Percentiles rank a stretch among this genome's conserved stretches.
phyloP scores from a whole-genome alignment of 1,284 basidiomycete genomes.

The Ganoderma resinaceum region DNA sequence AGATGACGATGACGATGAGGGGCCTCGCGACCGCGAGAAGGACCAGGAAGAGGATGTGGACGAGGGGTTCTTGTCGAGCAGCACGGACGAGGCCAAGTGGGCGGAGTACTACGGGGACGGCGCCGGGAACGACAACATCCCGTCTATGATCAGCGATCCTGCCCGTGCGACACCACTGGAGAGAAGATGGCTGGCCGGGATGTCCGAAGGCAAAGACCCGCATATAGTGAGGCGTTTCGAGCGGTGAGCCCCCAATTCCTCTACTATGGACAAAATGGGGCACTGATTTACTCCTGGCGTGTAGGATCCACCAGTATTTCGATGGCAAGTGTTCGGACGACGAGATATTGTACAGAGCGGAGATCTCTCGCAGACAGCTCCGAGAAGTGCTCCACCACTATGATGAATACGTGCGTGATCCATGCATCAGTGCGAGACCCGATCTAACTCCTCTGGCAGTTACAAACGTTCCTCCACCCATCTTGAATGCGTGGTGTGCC shows the following conservation, averaged over 20 bases:
- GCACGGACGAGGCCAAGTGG: slow-evolving; percentile 48
- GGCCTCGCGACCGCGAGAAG: slow-evolving; percentile 41
- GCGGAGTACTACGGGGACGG: slow-evolving; percentile 45
- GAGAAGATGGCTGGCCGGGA: slow-evolving; percentile 81
- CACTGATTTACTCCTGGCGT: background rate
- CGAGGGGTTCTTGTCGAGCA: slow-evolving; percentile 40
- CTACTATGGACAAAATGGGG: background rate
- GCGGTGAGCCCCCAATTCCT: slow-evolving; percentile 53
- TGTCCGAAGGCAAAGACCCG: slow-evolving; percentile 81
- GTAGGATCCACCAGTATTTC: slow-evolving; percentile 82
- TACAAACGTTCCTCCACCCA: slow-evolving; percentile 57
- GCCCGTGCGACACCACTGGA: slow-evolving; percentile 79
- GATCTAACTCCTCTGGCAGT: slow-evolving; percentile 29
- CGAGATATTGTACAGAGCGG: slow-evolving; percentile 79
- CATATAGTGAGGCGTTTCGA: slow-evolving; percentile 69
- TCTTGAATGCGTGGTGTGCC: slow-evolving; percentile 15
- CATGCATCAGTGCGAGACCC: background rate
- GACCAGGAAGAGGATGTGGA: slow-evolving; percentile 41
- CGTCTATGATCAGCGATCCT: slow-evolving; percentile 84
- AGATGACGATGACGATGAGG: slow-evolving; percentile 39
- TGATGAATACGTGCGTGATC: slow-evolving; percentile 71
- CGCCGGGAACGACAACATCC: slow-evolving; percentile 55
- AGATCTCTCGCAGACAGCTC: slow-evolving; percentile 77
- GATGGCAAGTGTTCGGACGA: slow-evolving; percentile 83
- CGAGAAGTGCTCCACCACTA: slow-evolving; percentile 82